Evolutionary conservation across 768 basidiomycete genomes (phyloP).

Genomic region (Xanthoconium purpureum): DNA sequence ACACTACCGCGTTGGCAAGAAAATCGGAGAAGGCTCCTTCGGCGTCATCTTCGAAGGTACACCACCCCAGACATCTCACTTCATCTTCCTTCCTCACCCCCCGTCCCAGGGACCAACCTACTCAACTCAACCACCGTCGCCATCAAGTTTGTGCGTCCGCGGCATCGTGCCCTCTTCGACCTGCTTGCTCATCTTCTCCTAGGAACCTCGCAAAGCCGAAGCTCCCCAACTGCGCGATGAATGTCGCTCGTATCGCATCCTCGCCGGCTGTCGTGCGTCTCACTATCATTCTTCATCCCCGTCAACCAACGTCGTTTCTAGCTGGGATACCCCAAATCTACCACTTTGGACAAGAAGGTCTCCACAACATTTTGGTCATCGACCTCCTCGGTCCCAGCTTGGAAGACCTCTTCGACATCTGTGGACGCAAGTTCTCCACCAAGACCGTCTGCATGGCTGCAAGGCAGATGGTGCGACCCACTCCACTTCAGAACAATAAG

Average conservation of each 20-base stretch:
- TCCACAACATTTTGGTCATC: conserved; percentile 98
- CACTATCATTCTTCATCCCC: conserved; percentile 6
- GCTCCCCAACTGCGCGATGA: conserved; percentile 98
- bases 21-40: conserved; percentile 98
- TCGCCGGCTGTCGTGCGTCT: conserved; percentile 83
- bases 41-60: conserved; percentile 94
- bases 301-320: conserved; percentile 35
- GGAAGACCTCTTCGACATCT: conserved; percentile 99
- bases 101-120: conserved; percentile 79
- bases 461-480: conserved; percentile 78
- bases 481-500: neutral
- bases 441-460: conserved; percentile 99
- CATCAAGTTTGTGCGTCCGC: conserved; percentile 93
- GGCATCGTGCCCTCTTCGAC: neutral
- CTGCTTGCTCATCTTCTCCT: conserved; percentile 13
- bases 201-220: conserved; percentile 93
- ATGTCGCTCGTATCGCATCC: conserved; percentile 93
- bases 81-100: neutral
- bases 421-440: conserved; percentile 93
- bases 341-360: conserved; percentile 98
- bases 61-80: conserved; percentile 1
- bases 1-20: conserved; percentile 98
- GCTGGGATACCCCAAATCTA: conserved; percentile 99
- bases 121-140: conserved; percentile 98
- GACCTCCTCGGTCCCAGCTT: conserved; percentile 95